A percentile compares a stretch with the other conserved stretches of the same genome.
Conservation (phyloP, 768 basidiomycete genomes). For the Suillus subaureus region DNA sequence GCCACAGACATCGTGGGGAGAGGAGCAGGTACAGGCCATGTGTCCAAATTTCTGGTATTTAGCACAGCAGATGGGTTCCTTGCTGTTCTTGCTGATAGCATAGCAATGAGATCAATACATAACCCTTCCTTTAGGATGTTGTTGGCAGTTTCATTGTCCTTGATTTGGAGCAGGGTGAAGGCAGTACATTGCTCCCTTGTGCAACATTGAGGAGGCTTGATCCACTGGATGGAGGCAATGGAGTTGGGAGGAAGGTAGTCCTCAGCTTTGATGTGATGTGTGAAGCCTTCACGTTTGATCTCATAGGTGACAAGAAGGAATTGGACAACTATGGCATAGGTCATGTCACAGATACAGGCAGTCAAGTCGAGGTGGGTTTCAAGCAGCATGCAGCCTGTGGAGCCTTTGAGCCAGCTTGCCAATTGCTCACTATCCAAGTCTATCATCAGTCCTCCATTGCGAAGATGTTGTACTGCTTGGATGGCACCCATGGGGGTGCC, state of each 20-base stretch:
- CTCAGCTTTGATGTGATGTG: conserved; percentile 18
- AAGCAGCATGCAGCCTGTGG: no score
- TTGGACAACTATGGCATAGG: conserved; percentile 18
- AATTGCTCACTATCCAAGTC: no score
- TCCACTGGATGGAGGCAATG: conserved; percentile 24
- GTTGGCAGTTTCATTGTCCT: conserved; percentile 24
- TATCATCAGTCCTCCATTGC: neutral
- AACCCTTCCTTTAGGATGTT: conserved; percentile 21
- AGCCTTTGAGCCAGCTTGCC: no score
- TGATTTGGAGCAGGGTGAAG: conserved; percentile 26
- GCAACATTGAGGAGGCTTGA: conserved; percentile 24
- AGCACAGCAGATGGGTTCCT: conserved; percentile 1
- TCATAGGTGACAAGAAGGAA: conserved; percentile 25
- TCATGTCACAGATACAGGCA: conserved; percentile 4
- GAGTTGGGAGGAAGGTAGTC: conserved; percentile 7
- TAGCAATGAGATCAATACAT: conserved; percentile 17
- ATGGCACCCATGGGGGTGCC: neutral
- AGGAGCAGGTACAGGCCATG: conserved; percentile 6
- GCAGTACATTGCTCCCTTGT: conserved; percentile 20
- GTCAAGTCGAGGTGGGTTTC: neutral
- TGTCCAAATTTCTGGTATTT: conserved; percentile 9
- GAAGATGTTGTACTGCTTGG: neutral
- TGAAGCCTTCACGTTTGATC: neutral
- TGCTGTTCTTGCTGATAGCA: conserved; percentile 12
- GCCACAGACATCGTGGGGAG: neutral